Evolutionary conservation across 352 stramenopile genomes (phyloP).

Genomic region (Phytophthora tentaculata): DNA sequence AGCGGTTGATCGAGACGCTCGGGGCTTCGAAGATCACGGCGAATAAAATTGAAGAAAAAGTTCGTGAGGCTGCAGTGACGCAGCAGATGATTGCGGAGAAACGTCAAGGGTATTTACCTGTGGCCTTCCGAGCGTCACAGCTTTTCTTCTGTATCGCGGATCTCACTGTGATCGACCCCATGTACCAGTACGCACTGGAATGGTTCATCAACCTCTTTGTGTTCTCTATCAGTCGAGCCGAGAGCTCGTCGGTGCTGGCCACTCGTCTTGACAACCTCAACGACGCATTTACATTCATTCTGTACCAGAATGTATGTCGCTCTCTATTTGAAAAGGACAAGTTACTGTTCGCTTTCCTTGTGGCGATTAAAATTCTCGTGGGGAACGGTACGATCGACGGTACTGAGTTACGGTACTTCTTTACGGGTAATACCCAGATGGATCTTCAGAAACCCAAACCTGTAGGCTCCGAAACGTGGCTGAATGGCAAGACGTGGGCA

Average conservation of each 20-base stretch:
- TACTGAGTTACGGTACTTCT: conserved; percentile 90
- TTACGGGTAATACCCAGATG: conserved; percentile 93
- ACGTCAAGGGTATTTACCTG: conserved; percentile 90
- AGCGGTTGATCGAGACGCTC: conserved; percentile 95
- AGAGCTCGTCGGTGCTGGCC: conserved; percentile 76
- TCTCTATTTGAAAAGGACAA: conserved; percentile 98
- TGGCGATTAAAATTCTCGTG: conserved; percentile 94
- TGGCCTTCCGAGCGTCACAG: conserved; percentile 91
- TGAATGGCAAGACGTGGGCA: conserved; percentile 91
- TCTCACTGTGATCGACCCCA: conserved; percentile 93
- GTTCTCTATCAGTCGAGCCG: conserved; percentile 88
- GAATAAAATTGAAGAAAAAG: conserved; percentile 95
- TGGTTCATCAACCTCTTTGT: conserved; percentile 97
- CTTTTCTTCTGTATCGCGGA: conserved; percentile 96
- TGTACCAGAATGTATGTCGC: conserved; percentile 97
- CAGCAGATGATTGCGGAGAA: conserved; percentile 94
- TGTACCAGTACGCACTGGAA: conserved; percentile 97
- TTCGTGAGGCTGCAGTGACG: conserved; percentile 92
- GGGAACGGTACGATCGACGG: conserved; percentile 79
- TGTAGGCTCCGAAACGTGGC: conserved; percentile 58
- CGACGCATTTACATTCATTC: conserved; percentile 94
- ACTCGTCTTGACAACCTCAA: conserved; percentile 91
- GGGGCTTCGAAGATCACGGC: conserved; percentile 93
- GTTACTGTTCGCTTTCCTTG: conserved; percentile 94
- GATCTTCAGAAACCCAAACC: conserved; percentile 86